phyloP scores from a whole-genome alignment of 73 alveolate genomes.

The Breviolum minutum region DNA sequence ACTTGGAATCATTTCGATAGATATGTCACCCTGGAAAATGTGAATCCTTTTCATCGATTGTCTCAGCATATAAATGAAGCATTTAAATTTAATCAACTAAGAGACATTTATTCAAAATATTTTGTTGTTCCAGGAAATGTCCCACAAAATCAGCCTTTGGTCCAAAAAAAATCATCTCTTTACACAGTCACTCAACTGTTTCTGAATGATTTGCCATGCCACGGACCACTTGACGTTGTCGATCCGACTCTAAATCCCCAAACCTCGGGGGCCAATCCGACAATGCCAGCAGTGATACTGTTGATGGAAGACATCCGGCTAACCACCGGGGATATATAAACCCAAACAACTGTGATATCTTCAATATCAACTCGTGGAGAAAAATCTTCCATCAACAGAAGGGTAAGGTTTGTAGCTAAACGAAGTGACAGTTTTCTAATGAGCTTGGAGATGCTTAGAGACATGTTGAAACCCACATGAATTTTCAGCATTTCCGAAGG shows the following conservation, averaged over 20 bases:
- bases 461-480: too few species aligned
- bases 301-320: not conserved
- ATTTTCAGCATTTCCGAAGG: too few species aligned
- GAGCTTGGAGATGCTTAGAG: too few species aligned
- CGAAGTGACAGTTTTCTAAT: too few species aligned
- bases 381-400: too few species aligned
- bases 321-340: not conserved
- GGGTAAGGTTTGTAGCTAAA: too few species aligned
- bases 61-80: not conserved
- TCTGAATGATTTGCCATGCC: not conserved
- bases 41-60: too few species aligned
- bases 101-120: not conserved
- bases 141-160: not conserved
- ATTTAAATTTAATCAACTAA: too few species aligned
- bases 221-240: slow-evolving; percentile 78
- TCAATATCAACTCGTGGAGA: too few species aligned
- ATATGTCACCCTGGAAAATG: too few species aligned
- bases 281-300: not conserved
- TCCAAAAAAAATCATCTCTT: not conserved
- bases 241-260: slow-evolving; percentile 75
- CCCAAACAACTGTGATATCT: too few species aligned
- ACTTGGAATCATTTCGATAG: too few species aligned
- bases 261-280: slow-evolving; percentile 1
- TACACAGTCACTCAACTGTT: not conserved
- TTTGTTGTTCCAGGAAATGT: not conserved